Conservation (phyloP, 208 protist species). For the Crithidia expoeki region DNA sequence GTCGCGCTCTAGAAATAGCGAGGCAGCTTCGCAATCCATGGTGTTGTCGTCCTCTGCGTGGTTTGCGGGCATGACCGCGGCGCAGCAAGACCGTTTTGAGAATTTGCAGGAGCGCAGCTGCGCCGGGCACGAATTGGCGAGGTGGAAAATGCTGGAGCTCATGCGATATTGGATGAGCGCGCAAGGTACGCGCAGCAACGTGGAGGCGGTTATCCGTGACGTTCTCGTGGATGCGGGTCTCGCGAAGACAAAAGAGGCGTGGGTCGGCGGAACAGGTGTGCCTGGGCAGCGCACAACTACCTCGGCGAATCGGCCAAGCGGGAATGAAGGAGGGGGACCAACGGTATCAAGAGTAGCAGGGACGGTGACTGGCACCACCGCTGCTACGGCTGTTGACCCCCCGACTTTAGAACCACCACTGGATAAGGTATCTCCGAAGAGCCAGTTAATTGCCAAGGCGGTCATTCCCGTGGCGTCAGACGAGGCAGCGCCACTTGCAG, state of each 20-base stretch:
- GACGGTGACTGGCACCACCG: background rate
- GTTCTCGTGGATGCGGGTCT: conserved; percentile 36
- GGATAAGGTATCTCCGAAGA: conserved; percentile 28
- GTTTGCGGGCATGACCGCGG: conserved; percentile 22
- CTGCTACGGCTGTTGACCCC: conserved; percentile 5
- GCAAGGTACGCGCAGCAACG: conserved; percentile 30
- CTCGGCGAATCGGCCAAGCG: background rate
- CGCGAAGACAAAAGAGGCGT: conserved; percentile 34
- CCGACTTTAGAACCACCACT: conserved; percentile 11
- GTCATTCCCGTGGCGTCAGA: background rate
- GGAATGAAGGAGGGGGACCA: background rate
- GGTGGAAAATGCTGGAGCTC: conserved; percentile 67
- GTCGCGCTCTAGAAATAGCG: background rate
- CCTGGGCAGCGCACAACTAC: background rate
- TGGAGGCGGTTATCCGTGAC: conserved; percentile 53
- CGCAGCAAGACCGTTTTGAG: conserved; percentile 38
- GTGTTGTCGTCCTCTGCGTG: conserved; percentile 19
- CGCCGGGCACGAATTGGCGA: conserved; percentile 34
- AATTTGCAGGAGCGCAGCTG: conserved; percentile 35
- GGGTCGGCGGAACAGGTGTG: conserved; percentile 13
- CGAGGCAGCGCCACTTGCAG: background rate
- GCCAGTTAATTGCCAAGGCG: conserved; percentile 16
- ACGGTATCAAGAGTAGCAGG: too few relatives aligned
- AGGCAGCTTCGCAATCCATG: conserved; percentile 1
- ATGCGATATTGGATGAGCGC: conserved; percentile 76